Conservation (phyloP, 2,329 filamentous ascomycete species). For the Scedosporium dehoogii region DNA sequence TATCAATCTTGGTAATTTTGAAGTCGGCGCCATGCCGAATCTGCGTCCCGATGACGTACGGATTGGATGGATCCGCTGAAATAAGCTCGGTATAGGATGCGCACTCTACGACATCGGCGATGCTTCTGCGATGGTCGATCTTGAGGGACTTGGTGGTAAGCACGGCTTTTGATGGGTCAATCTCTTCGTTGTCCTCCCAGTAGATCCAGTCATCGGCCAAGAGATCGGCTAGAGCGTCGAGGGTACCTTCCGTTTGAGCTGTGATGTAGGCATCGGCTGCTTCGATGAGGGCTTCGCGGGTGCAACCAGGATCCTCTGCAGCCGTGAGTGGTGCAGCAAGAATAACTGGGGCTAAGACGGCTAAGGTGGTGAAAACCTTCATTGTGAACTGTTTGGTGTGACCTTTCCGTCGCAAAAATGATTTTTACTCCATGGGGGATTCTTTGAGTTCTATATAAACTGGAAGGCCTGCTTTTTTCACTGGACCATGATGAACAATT, state of each 20-base stretch:
- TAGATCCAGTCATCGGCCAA: conserved; percentile 36
- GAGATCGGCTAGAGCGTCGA: conserved; percentile 10
- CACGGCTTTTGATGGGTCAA: conserved; percentile 18
- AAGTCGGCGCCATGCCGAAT: conserved; percentile 16
- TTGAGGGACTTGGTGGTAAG: conserved; percentile 20
- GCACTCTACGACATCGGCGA: conserved; percentile 24
- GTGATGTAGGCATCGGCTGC: conserved; percentile 6
- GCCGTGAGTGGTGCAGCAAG: background rate
- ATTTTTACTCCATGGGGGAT: no score
- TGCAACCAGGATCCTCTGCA: background rate
- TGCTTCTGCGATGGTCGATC: conserved; percentile 26
- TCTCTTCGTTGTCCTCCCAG: conserved; percentile 22
- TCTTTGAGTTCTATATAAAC: no score
- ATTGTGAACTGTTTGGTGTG: background rate
- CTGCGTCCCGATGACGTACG: conserved; percentile 28
- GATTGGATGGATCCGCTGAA: conserved; percentile 19
- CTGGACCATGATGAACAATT: no score
- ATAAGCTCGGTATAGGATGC: conserved; percentile 26
- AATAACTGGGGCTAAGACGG: background rate
- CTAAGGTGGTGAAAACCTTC: background rate
- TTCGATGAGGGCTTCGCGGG: conserved; percentile 6
- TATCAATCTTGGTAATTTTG: conserved; percentile 16
- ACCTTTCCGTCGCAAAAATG: no score
- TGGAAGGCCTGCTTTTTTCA: no score
- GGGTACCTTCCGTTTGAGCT: background rate